Evolutionary conservation across 495 filamentous ascomycete species (phyloP).

Genomic region (Extremus antarcticus): DNA sequence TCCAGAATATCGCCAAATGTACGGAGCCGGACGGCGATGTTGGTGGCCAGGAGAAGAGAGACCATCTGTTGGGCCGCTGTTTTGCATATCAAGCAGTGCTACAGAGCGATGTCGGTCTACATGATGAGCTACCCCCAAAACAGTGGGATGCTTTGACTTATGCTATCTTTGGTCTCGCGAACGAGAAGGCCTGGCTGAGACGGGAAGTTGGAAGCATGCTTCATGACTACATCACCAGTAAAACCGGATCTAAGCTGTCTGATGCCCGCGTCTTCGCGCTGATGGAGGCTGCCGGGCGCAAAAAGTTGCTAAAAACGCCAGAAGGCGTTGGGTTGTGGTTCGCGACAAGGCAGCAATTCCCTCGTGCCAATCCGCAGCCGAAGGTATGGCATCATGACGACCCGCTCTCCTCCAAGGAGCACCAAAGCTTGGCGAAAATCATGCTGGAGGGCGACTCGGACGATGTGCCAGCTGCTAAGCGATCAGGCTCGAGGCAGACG

Average conservation of each 20-base stretch:
- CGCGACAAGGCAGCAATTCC: constrained; percentile 49
- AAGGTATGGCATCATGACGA: constrained; percentile 65
- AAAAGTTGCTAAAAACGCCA: constrained; percentile 59
- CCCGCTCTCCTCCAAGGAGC: constrained; percentile 56
- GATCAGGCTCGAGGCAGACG: constrained; percentile 5
- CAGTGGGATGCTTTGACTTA: constrained; percentile 55
- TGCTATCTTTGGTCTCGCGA: constrained; percentile 45
- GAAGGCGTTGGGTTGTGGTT: constrained; percentile 90
- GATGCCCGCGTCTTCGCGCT: constrained; percentile 45
- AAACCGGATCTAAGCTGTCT: constrained; percentile 32
- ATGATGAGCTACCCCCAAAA: constrained; percentile 34
- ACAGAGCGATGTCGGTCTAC: constrained; percentile 60
- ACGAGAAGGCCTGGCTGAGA: constrained; percentile 72
- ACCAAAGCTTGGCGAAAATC: constrained; percentile 53
- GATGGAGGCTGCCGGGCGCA: constrained; percentile 48
- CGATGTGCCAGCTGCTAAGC: constrained; percentile 35
- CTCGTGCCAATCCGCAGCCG: constrained; percentile 49
- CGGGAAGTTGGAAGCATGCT: constrained; percentile 74
- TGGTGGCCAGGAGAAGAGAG: constrained; percentile 59
- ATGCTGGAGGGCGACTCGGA: constrained; percentile 61
- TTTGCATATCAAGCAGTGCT: constrained; percentile 82
- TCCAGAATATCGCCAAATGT: constrained; percentile 34
- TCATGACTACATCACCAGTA: constrained; percentile 38
- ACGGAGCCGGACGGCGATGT: constrained; percentile 4
- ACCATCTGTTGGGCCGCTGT: constrained; percentile 71